Percentiles rank a stretch among this genome's conserved stretches.
Conservation (phyloP, 2,329 filamentous ascomycete genomes). For the Coccinonectria pachysandricola region DNA sequence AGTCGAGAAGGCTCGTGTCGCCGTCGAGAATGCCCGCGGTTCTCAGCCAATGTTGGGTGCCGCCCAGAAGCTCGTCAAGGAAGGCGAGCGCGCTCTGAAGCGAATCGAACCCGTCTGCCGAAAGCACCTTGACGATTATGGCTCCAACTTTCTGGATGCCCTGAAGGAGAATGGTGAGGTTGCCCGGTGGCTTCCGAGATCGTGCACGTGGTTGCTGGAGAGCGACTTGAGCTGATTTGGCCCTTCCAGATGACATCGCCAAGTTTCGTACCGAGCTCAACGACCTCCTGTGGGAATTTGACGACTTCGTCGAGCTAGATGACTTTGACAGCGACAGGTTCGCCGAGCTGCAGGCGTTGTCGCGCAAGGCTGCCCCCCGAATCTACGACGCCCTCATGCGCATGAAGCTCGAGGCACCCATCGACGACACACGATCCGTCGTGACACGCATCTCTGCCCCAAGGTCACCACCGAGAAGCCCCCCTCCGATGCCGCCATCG, state of each 20-base stretch:
- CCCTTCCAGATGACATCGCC: conserved; percentile 36
- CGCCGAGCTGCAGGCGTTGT: conserved; percentile 35
- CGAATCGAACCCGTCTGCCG: conserved; percentile 41
- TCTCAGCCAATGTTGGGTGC: conserved; percentile 38
- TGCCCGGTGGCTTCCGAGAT: too few relatives aligned
- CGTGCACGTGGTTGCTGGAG: too few relatives aligned
- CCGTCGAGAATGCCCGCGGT: conserved; percentile 36
- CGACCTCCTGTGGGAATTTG: conserved; percentile 45
- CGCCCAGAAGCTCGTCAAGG: conserved; percentile 35
- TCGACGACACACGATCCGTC: conserved; percentile 16
- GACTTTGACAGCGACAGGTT: conserved; percentile 42
- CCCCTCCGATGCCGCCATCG: conserved; percentile 14
- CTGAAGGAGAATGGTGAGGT: conserved; percentile 44
- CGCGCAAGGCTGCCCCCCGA: conserved; percentile 37
- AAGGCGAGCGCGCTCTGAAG: conserved; percentile 39
- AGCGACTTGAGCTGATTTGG: conserved; percentile 9
- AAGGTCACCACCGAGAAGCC: conserved; percentile 20
- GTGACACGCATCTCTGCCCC: conserved; percentile 16
- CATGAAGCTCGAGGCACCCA: conserved; percentile 38
- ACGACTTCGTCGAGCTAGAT: conserved; percentile 40
- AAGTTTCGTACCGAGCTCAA: conserved; percentile 36
- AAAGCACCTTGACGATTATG: conserved; percentile 38
- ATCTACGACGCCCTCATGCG: conserved; percentile 42
- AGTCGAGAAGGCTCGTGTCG: conserved; percentile 38
- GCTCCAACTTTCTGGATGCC: conserved; percentile 37